Evolutionary conservation across 306 rosid genomes (phyloP).

Genomic region (Erythrophleum fordii): DNA sequence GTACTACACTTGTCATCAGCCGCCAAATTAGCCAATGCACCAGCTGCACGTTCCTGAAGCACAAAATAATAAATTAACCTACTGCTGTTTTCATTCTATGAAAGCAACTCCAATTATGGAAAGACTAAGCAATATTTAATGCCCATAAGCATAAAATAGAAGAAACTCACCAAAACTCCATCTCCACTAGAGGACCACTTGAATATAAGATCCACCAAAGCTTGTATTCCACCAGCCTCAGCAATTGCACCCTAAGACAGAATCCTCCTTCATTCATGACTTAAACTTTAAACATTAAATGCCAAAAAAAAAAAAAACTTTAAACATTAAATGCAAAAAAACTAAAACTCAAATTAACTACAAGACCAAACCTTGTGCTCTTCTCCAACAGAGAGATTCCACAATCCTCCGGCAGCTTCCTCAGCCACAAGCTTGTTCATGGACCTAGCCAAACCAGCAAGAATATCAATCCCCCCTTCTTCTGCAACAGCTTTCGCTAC

Average conservation of each 20-base stretch:
- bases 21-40: constrained; percentile 99
- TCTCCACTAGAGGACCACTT: constrained; percentile 98
- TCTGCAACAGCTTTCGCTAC: constrained; percentile 99
- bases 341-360: constrained; percentile 26
- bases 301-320: too few species aligned
- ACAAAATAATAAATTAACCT: constrained; percentile 29
- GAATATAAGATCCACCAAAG: constrained; percentile 96
- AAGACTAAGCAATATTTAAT: constrained; percentile 27
- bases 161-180: constrained; percentile 88
- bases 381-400: constrained; percentile 99
- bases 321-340: constrained; percentile 33
- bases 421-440: constrained; percentile 96
- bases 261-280: constrained; percentile 40
- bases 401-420: constrained; percentile 99
- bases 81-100: constrained; percentile 23
- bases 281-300: constrained; percentile 32
- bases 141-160: constrained; percentile 31
- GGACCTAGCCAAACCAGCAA: constrained; percentile 98
- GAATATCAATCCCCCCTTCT: constrained; percentile 95
- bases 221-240: constrained; percentile 96
- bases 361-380: constrained; percentile 84
- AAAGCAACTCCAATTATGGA: constrained; percentile 34
- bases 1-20: constrained; percentile 99
- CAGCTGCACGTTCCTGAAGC: constrained; percentile 98
- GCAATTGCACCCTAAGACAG: constrained; percentile 87